Base-by-base conservation (phyloP, 148 eudicot genomes). In the Spergularia bocconei region DNA sequence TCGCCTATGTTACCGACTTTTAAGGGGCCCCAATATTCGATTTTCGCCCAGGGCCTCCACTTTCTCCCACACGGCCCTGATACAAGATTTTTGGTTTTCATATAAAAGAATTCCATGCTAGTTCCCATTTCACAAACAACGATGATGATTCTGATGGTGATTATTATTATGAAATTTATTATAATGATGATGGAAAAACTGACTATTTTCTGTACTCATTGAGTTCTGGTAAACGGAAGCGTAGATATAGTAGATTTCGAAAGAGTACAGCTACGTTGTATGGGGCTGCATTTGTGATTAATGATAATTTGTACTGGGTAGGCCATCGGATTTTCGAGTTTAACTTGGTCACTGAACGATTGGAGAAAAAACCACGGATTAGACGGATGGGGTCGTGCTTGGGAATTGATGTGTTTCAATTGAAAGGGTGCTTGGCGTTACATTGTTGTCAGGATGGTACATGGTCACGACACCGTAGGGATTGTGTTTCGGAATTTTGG, bases 381-480 rank as follows among this genome's bases (percentile, higher is more conserved):
- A 29, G 58, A 47, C 11, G 47, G 67, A 29, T 11, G n/a, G 14
- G 48, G 39, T 10, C 4, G 17, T 44, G n/a, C 7, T 0, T 1
- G 7, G 2, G 10, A 4, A 20, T 69, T 63, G 29, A 44, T 1
- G 17, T 76, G 17, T 69, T 25, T 36, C 38, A 15, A 12, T 23
- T 69, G 67, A 51, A 71, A 59, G 73, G 79, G 61, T 58, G 74
- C 48, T 76, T 69, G 68, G 25, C 67, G 23, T 71, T 76, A 25
- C n/a, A 23, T 38, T 69, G 79, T 33, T 33, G 57, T 7, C 51
- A 52, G 4, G 13, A 70, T 52, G 10, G 4, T 21, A 6, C 6
- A n/a, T 39, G 6, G 6, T 39, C 44, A 3, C 11, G 9, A 6
- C 1, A 7, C 41, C n/a, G n/a, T n/a, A n/a, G n/a, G n/a, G n/a